A percentile compares a stretch with the other conserved stretches of the same genome.
Evolutionary conservation across 1,284 basidiomycete genomes (phyloP).

Genomic region (Cerrena zonata): DNA sequence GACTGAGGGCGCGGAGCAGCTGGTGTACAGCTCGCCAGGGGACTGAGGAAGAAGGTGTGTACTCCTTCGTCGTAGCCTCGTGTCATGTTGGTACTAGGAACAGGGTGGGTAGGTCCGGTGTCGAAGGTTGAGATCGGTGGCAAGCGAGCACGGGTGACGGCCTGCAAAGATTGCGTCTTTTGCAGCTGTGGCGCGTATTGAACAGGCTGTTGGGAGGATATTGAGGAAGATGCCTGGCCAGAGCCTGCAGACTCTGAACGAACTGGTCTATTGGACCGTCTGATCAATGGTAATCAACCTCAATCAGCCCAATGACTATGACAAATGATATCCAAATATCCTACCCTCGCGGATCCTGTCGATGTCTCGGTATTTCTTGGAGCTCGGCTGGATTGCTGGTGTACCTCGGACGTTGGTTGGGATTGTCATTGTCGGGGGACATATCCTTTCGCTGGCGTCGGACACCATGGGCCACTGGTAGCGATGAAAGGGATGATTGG

Average conservation of each 20-base stretch:
- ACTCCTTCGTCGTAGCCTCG: too few species aligned
- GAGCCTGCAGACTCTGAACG: not conserved
- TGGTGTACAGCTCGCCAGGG: too few species aligned
- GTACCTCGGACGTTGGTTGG: not conserved
- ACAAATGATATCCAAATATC: too few species aligned
- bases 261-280: not conserved
- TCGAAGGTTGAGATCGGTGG: not conserved
- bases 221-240: not conserved
- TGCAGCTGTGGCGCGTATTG: not conserved
- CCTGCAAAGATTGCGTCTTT: not conserved
- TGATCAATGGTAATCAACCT: not conserved
- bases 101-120: not conserved
- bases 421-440: not conserved
- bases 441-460: not conserved
- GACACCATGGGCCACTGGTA: not conserved
- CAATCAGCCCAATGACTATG: too few species aligned
- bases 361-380: not conserved
- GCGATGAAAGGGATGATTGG: not conserved
- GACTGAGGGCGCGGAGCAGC: too few species aligned
- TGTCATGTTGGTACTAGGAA: too few species aligned
- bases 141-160: not conserved
- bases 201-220: not conserved
- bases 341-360: not conserved
- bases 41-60: too few species aligned
- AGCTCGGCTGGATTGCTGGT: not conserved